Evolutionary conservation across 208 protist species (phyloP).

Genomic region (Crithidia fasciculata): DNA sequence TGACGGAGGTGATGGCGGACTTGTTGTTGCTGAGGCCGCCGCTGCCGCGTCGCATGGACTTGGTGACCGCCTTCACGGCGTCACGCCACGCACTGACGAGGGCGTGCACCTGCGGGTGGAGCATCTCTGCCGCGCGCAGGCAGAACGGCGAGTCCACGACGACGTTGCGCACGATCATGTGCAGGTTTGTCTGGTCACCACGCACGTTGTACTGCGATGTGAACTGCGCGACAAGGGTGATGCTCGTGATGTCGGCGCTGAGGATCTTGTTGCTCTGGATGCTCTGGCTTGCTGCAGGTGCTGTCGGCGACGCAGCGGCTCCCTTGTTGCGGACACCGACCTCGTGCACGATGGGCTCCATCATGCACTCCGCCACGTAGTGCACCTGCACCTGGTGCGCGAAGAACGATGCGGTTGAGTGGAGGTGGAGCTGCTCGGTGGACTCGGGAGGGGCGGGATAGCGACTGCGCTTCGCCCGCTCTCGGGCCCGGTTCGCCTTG

Average conservation of each 20-base stretch:
- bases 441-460: conserved; percentile 68
- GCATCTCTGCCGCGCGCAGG: conserved; percentile 55
- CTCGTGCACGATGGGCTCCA: conserved; percentile 22
- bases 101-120: conserved; percentile 76
- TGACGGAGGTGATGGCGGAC: not conserved
- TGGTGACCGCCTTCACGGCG: conserved; percentile 24
- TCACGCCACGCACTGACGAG: conserved; percentile 66
- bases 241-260: conserved; percentile 29
- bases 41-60: conserved; percentile 15
- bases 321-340: not conserved
- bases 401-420: conserved; percentile 75
- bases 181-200: conserved; percentile 66
- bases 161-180: conserved; percentile 57
- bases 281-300: not conserved
- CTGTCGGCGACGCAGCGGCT: not conserved
- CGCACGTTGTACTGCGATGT: conserved; percentile 50
- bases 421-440: conserved; percentile 72
- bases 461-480: conserved; percentile 54
- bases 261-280: conserved; percentile 32
- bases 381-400: conserved; percentile 60
- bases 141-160: conserved; percentile 58
- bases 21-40: not conserved
- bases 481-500: conserved; percentile 59
- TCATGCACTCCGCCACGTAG: conserved; percentile 77
- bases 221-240: conserved; percentile 50